Evolutionary conservation across 306 rosid species (phyloP).

Genomic region (Astragalus glycyphyllos): DNA sequence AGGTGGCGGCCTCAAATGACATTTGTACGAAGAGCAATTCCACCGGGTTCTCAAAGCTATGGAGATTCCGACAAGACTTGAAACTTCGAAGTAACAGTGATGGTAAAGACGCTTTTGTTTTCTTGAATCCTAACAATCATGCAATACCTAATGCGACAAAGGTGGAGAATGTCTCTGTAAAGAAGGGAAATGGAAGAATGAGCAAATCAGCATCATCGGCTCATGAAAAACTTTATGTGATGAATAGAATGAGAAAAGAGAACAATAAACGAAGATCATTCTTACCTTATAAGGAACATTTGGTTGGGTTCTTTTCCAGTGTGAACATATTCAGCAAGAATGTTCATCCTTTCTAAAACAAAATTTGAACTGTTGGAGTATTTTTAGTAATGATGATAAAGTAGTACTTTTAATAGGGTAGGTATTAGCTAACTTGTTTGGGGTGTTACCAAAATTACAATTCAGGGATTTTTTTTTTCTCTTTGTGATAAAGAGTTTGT

Average conservation of each 20-base stretch:
- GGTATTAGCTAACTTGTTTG: too few species aligned
- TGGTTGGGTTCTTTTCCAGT: too few species aligned
- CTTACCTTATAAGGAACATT: too few species aligned
- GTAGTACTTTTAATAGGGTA: too few species aligned
- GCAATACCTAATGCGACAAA: conserved; percentile 52
- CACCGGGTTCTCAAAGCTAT: background rate
- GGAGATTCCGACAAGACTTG: conserved; percentile 1
- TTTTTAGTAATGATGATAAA: too few species aligned
- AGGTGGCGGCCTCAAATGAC: background rate
- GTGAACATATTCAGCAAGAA: too few species aligned
- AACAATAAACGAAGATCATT: conserved; percentile 53
- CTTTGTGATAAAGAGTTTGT: too few species aligned
- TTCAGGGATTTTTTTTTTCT: too few species aligned
- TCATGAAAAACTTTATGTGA: conserved; percentile 61
- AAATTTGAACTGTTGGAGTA: too few species aligned
- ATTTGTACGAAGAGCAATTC: conserved; percentile 44
- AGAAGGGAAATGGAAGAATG: background rate
- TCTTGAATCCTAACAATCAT: background rate
- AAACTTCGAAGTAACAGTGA: background rate
- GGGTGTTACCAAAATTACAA: too few species aligned
- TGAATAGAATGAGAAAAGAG: conserved; percentile 54
- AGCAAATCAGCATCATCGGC: conserved; percentile 34
- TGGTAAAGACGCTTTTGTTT: background rate
- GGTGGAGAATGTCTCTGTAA: background rate
- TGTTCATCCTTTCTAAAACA: too few species aligned